Base-by-base conservation (phyloP, 176 grass and related monocot genomes). In the Oryza glaberrima region DNA sequence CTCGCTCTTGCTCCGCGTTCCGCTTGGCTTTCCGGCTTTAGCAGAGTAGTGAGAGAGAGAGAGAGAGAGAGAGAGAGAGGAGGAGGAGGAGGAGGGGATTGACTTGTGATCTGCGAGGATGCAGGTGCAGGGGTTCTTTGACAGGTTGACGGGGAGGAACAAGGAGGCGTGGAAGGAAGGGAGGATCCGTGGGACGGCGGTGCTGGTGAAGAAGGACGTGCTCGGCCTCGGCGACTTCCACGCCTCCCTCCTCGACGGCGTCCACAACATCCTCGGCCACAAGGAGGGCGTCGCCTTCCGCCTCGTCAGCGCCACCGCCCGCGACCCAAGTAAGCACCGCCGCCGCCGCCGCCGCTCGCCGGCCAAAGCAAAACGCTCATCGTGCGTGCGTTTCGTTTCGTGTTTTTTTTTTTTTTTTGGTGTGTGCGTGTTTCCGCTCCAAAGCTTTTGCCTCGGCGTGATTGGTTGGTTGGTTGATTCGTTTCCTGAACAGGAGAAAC, bases 241-340 rank as follows among this genome's bases (percentile, higher is more conserved):
- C 75, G 80, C 95, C 44, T 90, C 88, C 16, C 17, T 94, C 67
- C 90, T 95, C 76, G 86, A 93, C 79, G 82, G 88, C 79, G 3
- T 88, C 61, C 90, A 88, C 79, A 49, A 38, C 22, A 51, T 95
- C 78, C 90, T 94, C 78, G 88, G 90, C 17, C 10, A 69, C 44
- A 65, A 82, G 3, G 65, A 81, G 22, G 77, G 88, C 82, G 61
- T 98, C 82, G 3, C 76, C 72, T 86, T 95, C 64, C 91, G 52
- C 5, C 95, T 98, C 72, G 87, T 98, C 87, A 95, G 92, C 77
- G 88, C 95, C 76, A 95, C 93, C 80, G 84, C 76, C 12, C 35
- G 71, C 1, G 93, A 98, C 75, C 64, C 79, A 4, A 9, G 95
- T 98, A 70, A 84, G 68, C 61, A 3, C 11, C 9, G 0, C 0